Conservation (phyloP, 2,329 filamentous ascomycete genomes). For the Aspergillus sp. region DNA sequence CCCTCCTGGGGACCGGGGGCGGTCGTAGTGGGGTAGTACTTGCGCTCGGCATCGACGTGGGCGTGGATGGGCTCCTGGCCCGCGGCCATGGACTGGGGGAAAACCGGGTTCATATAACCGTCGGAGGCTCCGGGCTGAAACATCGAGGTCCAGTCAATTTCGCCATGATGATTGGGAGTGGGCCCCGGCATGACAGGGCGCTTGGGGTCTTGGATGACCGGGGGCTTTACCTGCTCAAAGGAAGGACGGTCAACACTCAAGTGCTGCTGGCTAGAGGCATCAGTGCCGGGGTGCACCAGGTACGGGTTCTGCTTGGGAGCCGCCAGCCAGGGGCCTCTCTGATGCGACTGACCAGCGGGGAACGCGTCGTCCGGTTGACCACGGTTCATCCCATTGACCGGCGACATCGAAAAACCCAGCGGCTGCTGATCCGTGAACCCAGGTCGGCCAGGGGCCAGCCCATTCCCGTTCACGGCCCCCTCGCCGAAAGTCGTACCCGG, state of each 20-base stretch:
- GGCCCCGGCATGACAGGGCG: constrained; percentile 58
- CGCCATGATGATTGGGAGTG: constrained; percentile 56
- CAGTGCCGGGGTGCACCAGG: constrained; percentile 40
- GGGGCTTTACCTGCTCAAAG: constrained; percentile 43
- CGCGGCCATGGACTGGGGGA: constrained; percentile 64
- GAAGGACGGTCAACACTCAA: constrained; percentile 44
- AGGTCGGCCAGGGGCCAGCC: constrained; percentile 37
- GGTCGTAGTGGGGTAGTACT: constrained; percentile 50
- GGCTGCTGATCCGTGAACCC: constrained; percentile 41
- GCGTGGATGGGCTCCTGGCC: constrained; percentile 68
- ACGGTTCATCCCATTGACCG: constrained; percentile 42
- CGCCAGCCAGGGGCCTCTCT: constrained; percentile 42
- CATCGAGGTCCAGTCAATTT: constrained; percentile 73
- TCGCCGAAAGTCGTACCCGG: constrained; percentile 43
- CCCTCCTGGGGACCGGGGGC: constrained; percentile 37
- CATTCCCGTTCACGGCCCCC: constrained; percentile 42
- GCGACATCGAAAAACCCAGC: constrained; percentile 41
- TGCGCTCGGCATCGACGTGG: constrained; percentile 57
- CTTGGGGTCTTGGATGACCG: constrained; percentile 39
- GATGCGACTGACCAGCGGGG: constrained; percentile 36
- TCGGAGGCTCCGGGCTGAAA: constrained; percentile 70
- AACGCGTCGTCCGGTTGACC: constrained; percentile 35
- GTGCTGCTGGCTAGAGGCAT: constrained; percentile 39
- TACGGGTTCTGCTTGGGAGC: constrained; percentile 45
- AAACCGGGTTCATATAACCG: constrained; percentile 61